These are phyloP conservation scores for Barbarea vulgaris DNA, from an alignment of 345 rosid species.

Conservation along the genomic window DNA sequence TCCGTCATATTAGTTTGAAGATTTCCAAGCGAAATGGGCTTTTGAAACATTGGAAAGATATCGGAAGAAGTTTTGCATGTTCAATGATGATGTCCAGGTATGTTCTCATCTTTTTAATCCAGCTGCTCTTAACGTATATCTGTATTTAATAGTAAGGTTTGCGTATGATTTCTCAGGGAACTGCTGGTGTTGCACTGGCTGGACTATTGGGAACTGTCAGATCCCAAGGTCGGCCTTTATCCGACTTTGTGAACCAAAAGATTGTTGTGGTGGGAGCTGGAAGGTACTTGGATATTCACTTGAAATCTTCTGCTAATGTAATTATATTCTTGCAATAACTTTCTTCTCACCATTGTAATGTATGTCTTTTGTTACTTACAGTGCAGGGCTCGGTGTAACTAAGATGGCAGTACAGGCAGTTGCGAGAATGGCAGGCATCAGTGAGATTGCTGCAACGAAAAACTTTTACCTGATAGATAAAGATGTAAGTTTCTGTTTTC, in stretches of 20 bases:
- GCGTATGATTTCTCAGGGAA: constrained; percentile 60
- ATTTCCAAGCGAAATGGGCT: constrained; percentile 99
- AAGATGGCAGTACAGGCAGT: constrained; percentile 76
- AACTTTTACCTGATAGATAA: constrained; percentile 82
- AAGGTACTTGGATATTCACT: constrained; percentile 58
- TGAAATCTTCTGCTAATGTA: not conserved
- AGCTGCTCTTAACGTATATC: not conserved
- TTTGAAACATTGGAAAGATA: constrained; percentile 91
- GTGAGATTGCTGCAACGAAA: constrained; percentile 50
- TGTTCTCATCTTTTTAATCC: constrained; percentile 19
- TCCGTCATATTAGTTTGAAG: constrained; percentile 70
- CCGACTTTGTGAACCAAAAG: constrained; percentile 89
- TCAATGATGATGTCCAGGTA: constrained; percentile 98
- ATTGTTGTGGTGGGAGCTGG: constrained; percentile 99
- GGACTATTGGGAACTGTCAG: constrained; percentile 91
- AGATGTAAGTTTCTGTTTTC: constrained; percentile 62
- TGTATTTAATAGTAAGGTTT: not conserved
- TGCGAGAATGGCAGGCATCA: constrained; percentile 75
- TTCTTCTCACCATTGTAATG: constrained; percentile 19
- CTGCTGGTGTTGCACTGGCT: constrained; percentile 99
- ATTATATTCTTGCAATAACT: not conserved
- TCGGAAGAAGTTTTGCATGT: constrained; percentile 89
- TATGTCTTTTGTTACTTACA: constrained; percentile 42
- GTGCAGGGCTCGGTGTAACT: constrained; percentile 99
- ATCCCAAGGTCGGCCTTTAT: constrained; percentile 85